Percentiles rank a stretch among this genome's conserved stretches.
phyloP scores from a whole-genome alignment of 768 basidiomycete genomes.

The Hypsizygus marmoreus region DNA sequence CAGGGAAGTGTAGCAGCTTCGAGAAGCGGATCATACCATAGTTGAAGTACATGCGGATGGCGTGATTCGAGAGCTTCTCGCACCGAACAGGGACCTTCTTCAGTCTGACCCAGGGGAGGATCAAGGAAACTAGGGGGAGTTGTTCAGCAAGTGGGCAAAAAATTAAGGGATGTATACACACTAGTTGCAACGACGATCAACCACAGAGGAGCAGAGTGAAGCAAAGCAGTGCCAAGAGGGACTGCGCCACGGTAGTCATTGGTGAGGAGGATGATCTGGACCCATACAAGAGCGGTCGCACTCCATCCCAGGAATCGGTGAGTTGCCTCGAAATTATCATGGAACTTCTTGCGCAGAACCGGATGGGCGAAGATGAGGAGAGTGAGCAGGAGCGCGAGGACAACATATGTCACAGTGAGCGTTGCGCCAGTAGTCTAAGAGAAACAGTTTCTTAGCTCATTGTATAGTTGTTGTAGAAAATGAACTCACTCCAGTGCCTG shows the following conservation, averaged over 20 bases:
- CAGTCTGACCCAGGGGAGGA: conserved; percentile 5
- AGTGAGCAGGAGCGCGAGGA: conserved; percentile 27
- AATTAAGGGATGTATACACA: background rate
- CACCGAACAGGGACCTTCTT: conserved; percentile 12
- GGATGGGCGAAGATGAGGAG: conserved; percentile 46
- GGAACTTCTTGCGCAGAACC: conserved; percentile 34
- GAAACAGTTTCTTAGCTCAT: background rate
- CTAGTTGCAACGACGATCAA: conserved; percentile 6
- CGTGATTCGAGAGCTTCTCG: conserved; percentile 11
- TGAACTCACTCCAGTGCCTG: conserved; percentile 36
- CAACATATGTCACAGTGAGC: conserved; percentile 10
- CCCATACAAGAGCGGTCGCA: conserved; percentile 45
- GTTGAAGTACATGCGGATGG: conserved; percentile 8
- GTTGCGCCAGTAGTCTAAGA: conserved; percentile 12
- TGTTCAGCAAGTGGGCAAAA: background rate
- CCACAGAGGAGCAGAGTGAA: conserved; percentile 4
- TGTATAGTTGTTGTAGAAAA: background rate
- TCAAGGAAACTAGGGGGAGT: background rate
- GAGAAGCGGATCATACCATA: no score
- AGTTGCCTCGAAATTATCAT: conserved; percentile 44
- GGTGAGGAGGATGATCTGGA: conserved; percentile 51
- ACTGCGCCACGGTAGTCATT: conserved; percentile 45
- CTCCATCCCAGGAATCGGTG: conserved; percentile 53
- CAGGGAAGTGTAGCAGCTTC: no score
- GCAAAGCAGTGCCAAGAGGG: background rate